These are phyloP conservation scores for Saccharomycopsis fibuligera DNA, from an alignment of 805 yeast genomes.

Conservation along the genomic window DNA sequence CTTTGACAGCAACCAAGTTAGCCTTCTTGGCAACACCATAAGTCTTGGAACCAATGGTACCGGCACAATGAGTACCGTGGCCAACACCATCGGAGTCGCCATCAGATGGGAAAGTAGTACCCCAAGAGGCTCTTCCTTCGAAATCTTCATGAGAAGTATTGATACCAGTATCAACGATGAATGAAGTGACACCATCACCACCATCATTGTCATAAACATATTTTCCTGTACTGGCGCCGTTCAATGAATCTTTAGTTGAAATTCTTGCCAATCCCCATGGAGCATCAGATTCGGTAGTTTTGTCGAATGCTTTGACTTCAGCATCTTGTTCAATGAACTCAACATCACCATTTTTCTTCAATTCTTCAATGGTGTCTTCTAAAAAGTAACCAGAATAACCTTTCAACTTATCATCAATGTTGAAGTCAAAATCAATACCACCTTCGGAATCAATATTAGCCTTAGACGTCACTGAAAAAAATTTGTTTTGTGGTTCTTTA, in stretches of 20 bases:
- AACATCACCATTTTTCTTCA: conserved; percentile 59
- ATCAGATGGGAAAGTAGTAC: conserved; percentile 42
- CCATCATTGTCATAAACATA: conserved; percentile 55
- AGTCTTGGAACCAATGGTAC: conserved; percentile 51
- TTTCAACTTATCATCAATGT: conserved; percentile 33
- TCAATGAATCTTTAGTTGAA: conserved; percentile 54
- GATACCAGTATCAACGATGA: conserved; percentile 51
- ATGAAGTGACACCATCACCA: conserved; percentile 53
- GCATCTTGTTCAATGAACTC: conserved; percentile 60
- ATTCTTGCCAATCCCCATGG: conserved; percentile 73
- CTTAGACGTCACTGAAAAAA: conserved; percentile 24
- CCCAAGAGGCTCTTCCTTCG: conserved; percentile 57
- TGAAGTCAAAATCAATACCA: conserved; percentile 59
- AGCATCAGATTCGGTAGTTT: conserved; percentile 49
- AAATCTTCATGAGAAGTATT: conserved; percentile 49
- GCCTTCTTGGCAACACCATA: conserved; percentile 60
- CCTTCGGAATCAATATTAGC: conserved; percentile 25
- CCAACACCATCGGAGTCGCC: conserved; percentile 52
- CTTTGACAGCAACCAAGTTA: conserved; percentile 53
- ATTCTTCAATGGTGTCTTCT: conserved; percentile 61
- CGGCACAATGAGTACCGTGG: conserved; percentile 64
- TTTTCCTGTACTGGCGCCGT: conserved; percentile 42
- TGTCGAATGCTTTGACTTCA: conserved; percentile 32
- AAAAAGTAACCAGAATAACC: conserved; percentile 88
- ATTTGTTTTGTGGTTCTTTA: no score